Evolutionary conservation across 345 rosid genomes (phyloP).

Genomic region (Toxicodendron radicans): DNA sequence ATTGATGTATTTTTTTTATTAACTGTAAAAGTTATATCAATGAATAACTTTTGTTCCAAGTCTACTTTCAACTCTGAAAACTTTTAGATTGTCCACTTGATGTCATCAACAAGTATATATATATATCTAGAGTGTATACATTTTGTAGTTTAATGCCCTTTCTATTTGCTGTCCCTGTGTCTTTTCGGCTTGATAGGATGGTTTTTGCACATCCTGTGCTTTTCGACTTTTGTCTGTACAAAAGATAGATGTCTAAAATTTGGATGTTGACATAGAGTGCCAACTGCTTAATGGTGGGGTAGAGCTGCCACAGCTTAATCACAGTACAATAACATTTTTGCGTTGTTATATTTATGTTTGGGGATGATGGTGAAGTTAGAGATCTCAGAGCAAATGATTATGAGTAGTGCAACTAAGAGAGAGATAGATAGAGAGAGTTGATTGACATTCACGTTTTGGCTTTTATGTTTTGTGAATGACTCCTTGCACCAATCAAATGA

Average conservation of each 20-base stretch:
- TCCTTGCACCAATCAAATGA: background rate
- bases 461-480: background rate
- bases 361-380: background rate
- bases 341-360: background rate
- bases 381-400: background rate
- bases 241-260: conserved; percentile 4
- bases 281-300: background rate
- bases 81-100: background rate
- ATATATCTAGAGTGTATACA: too few species aligned
- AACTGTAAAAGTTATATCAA: too few species aligned
- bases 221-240: background rate
- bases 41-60: too few species aligned
- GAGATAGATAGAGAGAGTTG: background rate
- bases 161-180: background rate
- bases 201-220: background rate
- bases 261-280: background rate
- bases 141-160: background rate
- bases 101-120: background rate
- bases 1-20: background rate
- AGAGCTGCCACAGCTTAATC: too few species aligned
- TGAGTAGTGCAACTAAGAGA: background rate
- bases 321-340: too few species aligned
- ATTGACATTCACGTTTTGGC: background rate
- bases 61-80: too few species aligned
- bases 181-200: too few species aligned